Evolutionary conservation across 192 early-diverging fungal species (phyloP).

Genomic region (Coemansia sp.): DNA sequence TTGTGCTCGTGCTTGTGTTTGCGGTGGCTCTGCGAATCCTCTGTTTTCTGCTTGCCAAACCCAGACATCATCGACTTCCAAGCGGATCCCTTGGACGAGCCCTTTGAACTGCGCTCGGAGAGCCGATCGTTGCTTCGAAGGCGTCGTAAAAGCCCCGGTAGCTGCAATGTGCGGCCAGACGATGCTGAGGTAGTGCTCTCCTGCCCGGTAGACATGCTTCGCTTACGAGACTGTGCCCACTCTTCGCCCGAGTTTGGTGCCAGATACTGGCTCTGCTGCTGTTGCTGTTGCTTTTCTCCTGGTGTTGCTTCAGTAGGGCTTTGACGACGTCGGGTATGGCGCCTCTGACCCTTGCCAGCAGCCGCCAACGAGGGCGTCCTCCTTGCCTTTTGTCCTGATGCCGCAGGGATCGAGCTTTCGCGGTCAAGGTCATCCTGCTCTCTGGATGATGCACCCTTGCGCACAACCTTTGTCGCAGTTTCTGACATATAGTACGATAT

Average conservation of each 20-base stretch:
- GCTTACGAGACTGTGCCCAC: background rate
- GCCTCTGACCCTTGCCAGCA: background rate
- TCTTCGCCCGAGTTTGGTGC: background rate
- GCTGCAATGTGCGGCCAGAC: slow-evolving; percentile 25
- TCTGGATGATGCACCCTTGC: slow-evolving; percentile 56
- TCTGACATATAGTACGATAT: slow-evolving; percentile 82
- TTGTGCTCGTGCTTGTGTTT: background rate
- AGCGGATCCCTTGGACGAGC: background rate
- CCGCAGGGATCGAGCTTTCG: background rate
- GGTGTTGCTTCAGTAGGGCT: background rate
- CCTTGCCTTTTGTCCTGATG: background rate
- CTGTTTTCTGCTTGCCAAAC: background rate
- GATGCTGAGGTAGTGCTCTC: slow-evolving; percentile 30
- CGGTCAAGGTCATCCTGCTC: background rate
- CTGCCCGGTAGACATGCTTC: slow-evolving; percentile 18
- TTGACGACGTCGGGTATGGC: background rate
- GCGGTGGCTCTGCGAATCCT: background rate
- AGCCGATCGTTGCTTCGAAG: slow-evolving; percentile 34
- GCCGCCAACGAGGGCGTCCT: background rate
- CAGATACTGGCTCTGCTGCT: background rate
- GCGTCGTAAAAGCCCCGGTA: slow-evolving; percentile 36
- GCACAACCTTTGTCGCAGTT: slow-evolving; percentile 74
- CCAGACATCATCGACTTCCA: slow-evolving; percentile 23
- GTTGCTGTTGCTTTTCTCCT: background rate
- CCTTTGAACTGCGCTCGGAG: background rate